Percentiles rank a stretch among this genome's conserved stretches.
Evolutionary conservation across 495 filamentous ascomycete species (phyloP).

Genomic region (Podospora anserina): DNA sequence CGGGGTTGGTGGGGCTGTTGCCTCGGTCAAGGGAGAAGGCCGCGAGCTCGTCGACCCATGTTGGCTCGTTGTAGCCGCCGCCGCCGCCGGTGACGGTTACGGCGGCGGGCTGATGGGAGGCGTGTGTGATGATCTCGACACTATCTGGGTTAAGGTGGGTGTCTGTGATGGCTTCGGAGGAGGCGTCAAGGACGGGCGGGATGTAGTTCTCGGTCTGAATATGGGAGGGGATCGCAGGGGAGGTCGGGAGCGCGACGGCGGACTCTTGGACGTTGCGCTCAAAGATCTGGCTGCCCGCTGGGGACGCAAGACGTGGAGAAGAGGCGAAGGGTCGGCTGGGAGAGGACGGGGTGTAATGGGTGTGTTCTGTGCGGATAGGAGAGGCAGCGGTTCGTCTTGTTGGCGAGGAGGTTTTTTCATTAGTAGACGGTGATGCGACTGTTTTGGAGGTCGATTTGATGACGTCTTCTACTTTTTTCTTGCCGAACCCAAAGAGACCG

Average conservation of each 20-base stretch:
- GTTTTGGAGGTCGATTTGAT: constrained; percentile 36
- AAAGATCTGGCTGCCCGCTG: constrained; percentile 81
- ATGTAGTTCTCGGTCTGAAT: constrained; percentile 92
- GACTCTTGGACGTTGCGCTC: constrained; percentile 89
- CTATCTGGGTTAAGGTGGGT: constrained; percentile 68
- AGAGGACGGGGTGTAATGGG: constrained; percentile 47
- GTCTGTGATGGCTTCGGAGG: constrained; percentile 84
- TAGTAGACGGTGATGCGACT: constrained; percentile 19
- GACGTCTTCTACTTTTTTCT: constrained; percentile 58
- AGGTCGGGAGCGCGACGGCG: constrained; percentile 55
- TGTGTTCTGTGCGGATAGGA: constrained; percentile 43
- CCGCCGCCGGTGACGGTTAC: constrained; percentile 54
- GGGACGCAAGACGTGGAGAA: constrained; percentile 61
- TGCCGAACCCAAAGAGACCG: constrained; percentile 61
- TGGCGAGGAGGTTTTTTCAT: constrained; percentile 26
- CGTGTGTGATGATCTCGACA: constrained; percentile 85
- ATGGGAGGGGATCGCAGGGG: constrained; percentile 77
- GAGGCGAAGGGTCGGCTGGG: constrained; percentile 53
- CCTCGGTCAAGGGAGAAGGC: constrained; percentile 43
- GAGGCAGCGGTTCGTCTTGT: constrained; percentile 36
- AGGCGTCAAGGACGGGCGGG: constrained; percentile 83
- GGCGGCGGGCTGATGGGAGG: constrained; percentile 73
- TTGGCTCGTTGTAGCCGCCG: constrained; percentile 30
- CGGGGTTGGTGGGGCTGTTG: constrained; percentile 38
- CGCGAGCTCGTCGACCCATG: constrained; percentile 56